phyloP scores from a whole-genome alignment of 768 basidiomycete species.

The Galerina marginata region DNA sequence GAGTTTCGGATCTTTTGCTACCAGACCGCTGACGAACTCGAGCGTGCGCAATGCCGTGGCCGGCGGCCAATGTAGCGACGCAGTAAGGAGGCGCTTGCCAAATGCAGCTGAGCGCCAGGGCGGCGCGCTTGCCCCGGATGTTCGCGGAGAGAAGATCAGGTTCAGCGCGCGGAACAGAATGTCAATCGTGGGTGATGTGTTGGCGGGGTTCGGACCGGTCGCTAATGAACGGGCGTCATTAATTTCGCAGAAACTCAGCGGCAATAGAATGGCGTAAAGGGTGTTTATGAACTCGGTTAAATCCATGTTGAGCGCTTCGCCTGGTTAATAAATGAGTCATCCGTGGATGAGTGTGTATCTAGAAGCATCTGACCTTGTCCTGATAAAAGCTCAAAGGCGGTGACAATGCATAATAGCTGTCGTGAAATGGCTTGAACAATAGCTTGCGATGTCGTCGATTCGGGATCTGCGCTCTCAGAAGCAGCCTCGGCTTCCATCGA shows the following conservation, averaged over 20 bases:
- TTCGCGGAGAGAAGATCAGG: slow-evolving; percentile 80
- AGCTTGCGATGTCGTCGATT: slow-evolving; percentile 17
- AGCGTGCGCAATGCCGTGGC: slow-evolving; percentile 66
- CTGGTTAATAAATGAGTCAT: slow-evolving; percentile 42
- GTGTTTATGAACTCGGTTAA: slow-evolving; percentile 85
- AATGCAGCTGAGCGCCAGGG: slow-evolving; percentile 88
- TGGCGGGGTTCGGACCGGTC: slow-evolving; percentile 6
- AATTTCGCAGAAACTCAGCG: slow-evolving; percentile 70
- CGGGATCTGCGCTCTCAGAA: slow-evolving; percentile 19
- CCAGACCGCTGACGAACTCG: slow-evolving; percentile 72
- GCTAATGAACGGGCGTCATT: slow-evolving; percentile 43
- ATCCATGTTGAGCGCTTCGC: slow-evolving; percentile 98
- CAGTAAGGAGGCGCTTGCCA: slow-evolving; percentile 86
- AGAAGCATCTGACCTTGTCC: slow-evolving; percentile 77
- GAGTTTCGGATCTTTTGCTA: slow-evolving; percentile 80
- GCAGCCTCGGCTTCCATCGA: slow-evolving; percentile 50
- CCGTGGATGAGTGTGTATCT: slow-evolving; percentile 2
- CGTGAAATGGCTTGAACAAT: slow-evolving; percentile 50
- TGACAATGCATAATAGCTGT: slow-evolving; percentile 85
- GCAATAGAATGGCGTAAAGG: slow-evolving; percentile 82
- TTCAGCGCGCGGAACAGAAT: slow-evolving; percentile 88
- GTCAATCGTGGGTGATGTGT: slow-evolving; percentile 45
- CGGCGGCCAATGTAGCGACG: slow-evolving; percentile 83
- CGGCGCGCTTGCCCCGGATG: slow-evolving; percentile 57
- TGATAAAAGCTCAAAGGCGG: slow-evolving; percentile 95